Evolutionary conservation across 2,329 filamentous ascomycete genomes (phyloP), one percentile per base, ranked within the genome.

Genomic region (Hysterium pulicare): DNA sequence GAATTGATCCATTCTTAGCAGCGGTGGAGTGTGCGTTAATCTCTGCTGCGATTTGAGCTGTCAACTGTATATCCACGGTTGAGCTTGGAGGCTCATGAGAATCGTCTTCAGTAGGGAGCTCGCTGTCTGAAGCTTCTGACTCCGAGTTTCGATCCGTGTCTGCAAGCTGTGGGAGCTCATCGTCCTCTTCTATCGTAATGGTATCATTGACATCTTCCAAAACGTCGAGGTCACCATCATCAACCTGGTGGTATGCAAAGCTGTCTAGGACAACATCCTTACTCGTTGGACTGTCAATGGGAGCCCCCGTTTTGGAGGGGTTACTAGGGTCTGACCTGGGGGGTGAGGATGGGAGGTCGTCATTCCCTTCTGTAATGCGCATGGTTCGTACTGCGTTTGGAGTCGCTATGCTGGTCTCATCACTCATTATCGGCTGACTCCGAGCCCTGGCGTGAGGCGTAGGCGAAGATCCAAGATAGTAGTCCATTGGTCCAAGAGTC

Each of bases 281-380:
- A 17, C 10, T 38, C 6, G 22, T 40, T 33, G 47, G 39, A 30
- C 50, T 46, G 24, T 24, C 40, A 28, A 4, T 41, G 37, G 3
- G 36, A 35, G 2, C 28, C 31, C 11, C 19, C 17, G 3, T 33
- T 36, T 30, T 51, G 57, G 16, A 11, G 21, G 10, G 3, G 35
- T 23, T n/a, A 55, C 51, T 7, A 63, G 53, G 1, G 24, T 28
- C 7, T 7, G 32, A 16, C 31, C 42, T 54, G 34, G 56, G 69
- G 32, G 70, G 62, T 15, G 69, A 67, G 8, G 63, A 65, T 3
- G 61, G 54, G 8, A 61, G 48, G 3, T 68, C 60, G 1, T 61
- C 54, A 11, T 22, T 15, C 16, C 58, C 49, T 6, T 51, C 37
- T 23, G 38, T 37, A 11, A 54, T 32, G 9, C 50, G 52, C 4